Percentiles rank a stretch among this genome's conserved stretches.
Evolutionary conservation across 345 rosid species (phyloP).

Genomic region (Citrus trifoliata): DNA sequence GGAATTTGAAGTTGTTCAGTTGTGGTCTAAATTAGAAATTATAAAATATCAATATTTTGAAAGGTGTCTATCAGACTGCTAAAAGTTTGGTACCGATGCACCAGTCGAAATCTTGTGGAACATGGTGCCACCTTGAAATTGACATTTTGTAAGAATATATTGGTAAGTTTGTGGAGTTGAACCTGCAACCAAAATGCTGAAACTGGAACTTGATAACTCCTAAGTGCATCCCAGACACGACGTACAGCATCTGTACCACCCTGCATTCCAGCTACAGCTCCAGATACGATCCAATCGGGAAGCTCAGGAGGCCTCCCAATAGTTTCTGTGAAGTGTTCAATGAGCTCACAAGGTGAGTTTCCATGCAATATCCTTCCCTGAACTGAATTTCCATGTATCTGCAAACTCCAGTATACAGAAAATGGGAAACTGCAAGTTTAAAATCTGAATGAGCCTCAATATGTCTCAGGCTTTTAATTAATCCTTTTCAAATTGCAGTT

Average conservation of each 20-base stretch:
- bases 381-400: constrained; percentile 54
- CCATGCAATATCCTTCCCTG: constrained; percentile 61
- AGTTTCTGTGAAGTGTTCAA: constrained; percentile 50
- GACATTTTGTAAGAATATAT: not conserved
- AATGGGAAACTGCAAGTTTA: constrained; percentile 31
- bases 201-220: constrained; percentile 45
- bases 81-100: not conserved
- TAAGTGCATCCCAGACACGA: constrained; percentile 43
- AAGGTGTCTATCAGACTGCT: not conserved
- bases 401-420: constrained; percentile 39
- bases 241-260: constrained; percentile 72
- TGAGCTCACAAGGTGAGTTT: constrained; percentile 56
- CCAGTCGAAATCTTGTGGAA: not conserved
- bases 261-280: constrained; percentile 81
- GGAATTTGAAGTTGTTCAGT: not conserved
- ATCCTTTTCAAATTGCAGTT: not conserved
- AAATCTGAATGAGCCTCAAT: constrained; percentile 17
- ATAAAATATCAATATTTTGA: not conserved
- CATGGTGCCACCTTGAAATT: not conserved
- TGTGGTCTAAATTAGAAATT: not conserved
- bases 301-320: constrained; percentile 74
- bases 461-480: not conserved
- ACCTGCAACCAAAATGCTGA: constrained; percentile 88
- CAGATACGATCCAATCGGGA: constrained; percentile 75
- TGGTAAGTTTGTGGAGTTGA: not conserved